Conservation (phyloP, 78 protist species). For the Dictyostelium discoideum region dicty_2.7 NC_007090.3:185001-185500, state of each 20-base stretch:
- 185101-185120: conserved; percentile 62
- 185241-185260: too few species aligned
- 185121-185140: not conserved
- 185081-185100: conserved; percentile 48
- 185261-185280: conserved; percentile 32
- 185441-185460: conserved; percentile 30
- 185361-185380: conserved; percentile 74
- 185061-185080: conserved; percentile 19
- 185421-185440: not conserved
- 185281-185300: conserved; percentile 50
- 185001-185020: conserved; percentile 63
- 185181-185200: too few species aligned
- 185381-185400: conserved; percentile 73
- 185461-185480: conserved; percentile 63
- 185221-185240: too few species aligned
- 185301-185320: conserved; percentile 74
- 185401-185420: conserved; percentile 48
- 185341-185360: conserved; percentile 74
- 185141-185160: too few species aligned
- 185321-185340: conserved; percentile 75
- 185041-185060: conserved; percentile 39
- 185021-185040: conserved; percentile 40
- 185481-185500: conserved; percentile 80
- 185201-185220: too few species aligned
- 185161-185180: too few species aligned